These are phyloP conservation scores for Hypoxylon sp. DNA, from an alignment of 2,329 filamentous ascomycete species.

Conservation along the genomic window DNA sequence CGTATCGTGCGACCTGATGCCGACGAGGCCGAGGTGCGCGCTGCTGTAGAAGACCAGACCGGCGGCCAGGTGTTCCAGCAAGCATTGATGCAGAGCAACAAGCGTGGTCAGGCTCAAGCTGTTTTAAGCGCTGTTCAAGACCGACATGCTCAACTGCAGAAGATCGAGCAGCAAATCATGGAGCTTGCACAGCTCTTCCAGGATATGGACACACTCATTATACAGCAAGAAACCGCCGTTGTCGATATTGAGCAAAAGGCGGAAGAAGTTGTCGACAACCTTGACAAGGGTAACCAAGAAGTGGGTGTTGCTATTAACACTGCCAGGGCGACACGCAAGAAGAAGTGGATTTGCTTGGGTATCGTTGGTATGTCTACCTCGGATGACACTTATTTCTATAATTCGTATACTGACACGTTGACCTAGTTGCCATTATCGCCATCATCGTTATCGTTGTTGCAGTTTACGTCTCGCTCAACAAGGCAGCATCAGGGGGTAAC, in stretches of 20 bases:
- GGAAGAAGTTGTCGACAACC: constrained; percentile 84
- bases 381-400: not conserved
- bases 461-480: constrained; percentile 39
- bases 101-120: constrained; percentile 80
- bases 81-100: constrained; percentile 81
- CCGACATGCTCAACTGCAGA: constrained; percentile 86
- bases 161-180: constrained; percentile 90
- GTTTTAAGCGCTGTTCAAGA: constrained; percentile 82
- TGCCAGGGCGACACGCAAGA: constrained; percentile 80
- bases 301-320: constrained; percentile 84
- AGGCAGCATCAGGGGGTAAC: constrained; percentile 2
- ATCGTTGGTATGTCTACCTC: constrained; percentile 65
- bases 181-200: constrained; percentile 89
- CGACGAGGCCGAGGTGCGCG: constrained; percentile 77
- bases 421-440: constrained; percentile 60
- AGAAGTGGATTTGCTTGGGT: constrained; percentile 96
- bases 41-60: constrained; percentile 76
- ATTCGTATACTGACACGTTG: constrained; percentile 39
- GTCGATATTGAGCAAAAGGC: constrained; percentile 85
- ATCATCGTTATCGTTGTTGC: constrained; percentile 61
- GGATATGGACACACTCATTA: constrained; percentile 84
- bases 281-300: constrained; percentile 85
- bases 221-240: constrained; percentile 85
- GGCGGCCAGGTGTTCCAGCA: constrained; percentile 87
- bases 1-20: constrained; percentile 87